Evolutionary conservation across 495 filamentous ascomycete species (phyloP).

Genomic region (Penicillium argentinense): DNA sequence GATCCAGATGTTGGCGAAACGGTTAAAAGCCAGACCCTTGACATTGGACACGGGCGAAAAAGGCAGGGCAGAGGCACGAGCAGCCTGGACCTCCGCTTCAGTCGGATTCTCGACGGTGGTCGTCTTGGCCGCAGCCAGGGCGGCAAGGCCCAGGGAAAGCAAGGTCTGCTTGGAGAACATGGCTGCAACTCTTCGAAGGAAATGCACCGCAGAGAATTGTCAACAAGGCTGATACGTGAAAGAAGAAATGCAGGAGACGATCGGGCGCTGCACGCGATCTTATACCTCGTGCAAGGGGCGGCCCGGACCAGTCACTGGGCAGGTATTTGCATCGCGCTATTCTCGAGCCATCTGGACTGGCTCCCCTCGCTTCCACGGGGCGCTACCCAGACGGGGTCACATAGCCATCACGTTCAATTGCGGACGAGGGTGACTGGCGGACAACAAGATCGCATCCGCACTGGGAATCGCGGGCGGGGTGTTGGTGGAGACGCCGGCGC

Average conservation of each 20-base stretch:
- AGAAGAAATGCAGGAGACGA: slow-evolving; percentile 3
- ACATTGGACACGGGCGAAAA: slow-evolving; percentile 60
- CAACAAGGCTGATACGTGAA: slow-evolving; percentile 14
- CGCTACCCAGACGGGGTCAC: neutral
- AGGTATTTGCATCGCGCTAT: neutral
- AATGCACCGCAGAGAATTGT: neutral
- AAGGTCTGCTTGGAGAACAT: slow-evolving; percentile 29
- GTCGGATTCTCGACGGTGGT: slow-evolving; percentile 28
- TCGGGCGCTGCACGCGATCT: slow-evolving; percentile 9
- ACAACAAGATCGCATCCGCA: neutral
- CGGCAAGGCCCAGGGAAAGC: slow-evolving; percentile 21
- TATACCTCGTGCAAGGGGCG: slow-evolving; percentile 11
- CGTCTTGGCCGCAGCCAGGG: slow-evolving; percentile 31
- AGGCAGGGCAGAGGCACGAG: slow-evolving; percentile 32
- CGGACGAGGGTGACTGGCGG: slow-evolving; percentile 7
- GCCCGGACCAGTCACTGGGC: neutral
- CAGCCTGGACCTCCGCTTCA: slow-evolving; percentile 31
- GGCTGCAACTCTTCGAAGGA: neutral
- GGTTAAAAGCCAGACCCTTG: slow-evolving; percentile 63
- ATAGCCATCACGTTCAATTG: slow-evolving; percentile 8
- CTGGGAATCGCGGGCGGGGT: neutral
- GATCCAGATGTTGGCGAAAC: slow-evolving; percentile 68
- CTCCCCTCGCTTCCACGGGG: slow-evolving; percentile 7
- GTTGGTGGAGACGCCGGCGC: neutral
- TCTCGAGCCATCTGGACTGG: neutral